phyloP scores from a whole-genome alignment of 2,329 filamentous ascomycete species.

The Teratosphaeria zuluensis region DNA sequence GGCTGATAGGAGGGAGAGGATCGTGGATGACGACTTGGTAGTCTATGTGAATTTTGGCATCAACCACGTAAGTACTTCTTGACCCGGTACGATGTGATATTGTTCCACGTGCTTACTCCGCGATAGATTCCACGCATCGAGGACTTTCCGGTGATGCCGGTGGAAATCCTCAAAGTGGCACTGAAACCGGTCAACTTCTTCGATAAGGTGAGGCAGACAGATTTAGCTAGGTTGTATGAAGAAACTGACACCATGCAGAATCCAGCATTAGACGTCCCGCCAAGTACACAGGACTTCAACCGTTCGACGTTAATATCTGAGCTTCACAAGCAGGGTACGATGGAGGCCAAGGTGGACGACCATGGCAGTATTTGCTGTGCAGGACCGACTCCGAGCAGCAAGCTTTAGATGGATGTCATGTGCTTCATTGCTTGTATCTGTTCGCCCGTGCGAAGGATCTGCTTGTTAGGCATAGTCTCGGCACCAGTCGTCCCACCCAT shows the following conservation, averaged over 20 bases:
- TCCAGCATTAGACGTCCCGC: slow-evolving; percentile 49
- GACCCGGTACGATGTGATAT: not conserved
- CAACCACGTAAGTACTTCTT: slow-evolving; percentile 34
- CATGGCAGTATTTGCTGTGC: slow-evolving; percentile 29
- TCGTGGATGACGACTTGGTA: slow-evolving; percentile 48
- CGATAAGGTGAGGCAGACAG: slow-evolving; percentile 24
- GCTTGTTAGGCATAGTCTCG: not conserved
- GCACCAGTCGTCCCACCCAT: not conserved
- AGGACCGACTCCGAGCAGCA: slow-evolving; percentile 9
- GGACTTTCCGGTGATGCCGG: slow-evolving; percentile 52
- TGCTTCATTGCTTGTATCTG: not conserved
- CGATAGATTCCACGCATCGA: slow-evolving; percentile 40
- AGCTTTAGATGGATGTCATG: slow-evolving; percentile 1
- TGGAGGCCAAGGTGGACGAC: slow-evolving; percentile 26
- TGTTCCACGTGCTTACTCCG: not conserved
- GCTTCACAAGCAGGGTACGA: slow-evolving; percentile 22
- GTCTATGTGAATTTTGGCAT: slow-evolving; percentile 50
- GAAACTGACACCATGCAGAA: slow-evolving; percentile 26
- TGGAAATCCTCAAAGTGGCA: slow-evolving; percentile 47
- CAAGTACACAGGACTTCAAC: slow-evolving; percentile 39
- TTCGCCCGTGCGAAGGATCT: not conserved
- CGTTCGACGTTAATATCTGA: slow-evolving; percentile 26
- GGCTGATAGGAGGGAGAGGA: slow-evolving; percentile 43
- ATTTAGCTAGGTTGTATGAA: not conserved
- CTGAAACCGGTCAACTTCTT: slow-evolving; percentile 53